Conservation (phyloP, 306 rosid species). For the Vachellia collinsii region DNA sequence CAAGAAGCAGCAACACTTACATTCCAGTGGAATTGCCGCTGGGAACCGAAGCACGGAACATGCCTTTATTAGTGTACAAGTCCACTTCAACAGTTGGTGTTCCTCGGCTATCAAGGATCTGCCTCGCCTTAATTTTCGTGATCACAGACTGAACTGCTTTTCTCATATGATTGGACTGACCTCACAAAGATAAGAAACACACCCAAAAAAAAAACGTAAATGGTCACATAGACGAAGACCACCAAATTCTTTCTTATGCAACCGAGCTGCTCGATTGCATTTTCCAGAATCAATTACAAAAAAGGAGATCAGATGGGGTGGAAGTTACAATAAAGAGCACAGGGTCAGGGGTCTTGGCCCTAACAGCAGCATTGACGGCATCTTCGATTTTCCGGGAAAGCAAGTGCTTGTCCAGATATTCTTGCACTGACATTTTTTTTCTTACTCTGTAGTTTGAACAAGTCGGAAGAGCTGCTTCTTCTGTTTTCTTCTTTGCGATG, state of each 20-base stretch:
- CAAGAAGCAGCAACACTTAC: conserved; percentile 44
- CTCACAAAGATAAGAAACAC: not conserved
- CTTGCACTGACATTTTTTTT: conserved; percentile 83
- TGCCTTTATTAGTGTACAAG: conserved; percentile 75
- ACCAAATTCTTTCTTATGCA: not conserved
- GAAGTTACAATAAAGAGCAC: conserved; percentile 81
- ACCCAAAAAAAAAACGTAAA: not conserved
- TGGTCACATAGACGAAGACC: not conserved
- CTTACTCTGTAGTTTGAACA: not conserved
- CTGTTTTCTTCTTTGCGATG: not conserved
- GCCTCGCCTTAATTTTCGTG: conserved; percentile 78
- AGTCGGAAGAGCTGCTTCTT: not conserved
- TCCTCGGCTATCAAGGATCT: conserved; percentile 98
- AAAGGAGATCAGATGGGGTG: not conserved
- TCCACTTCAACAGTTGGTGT: conserved; percentile 96
- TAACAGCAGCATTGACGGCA: conserved; percentile 96
- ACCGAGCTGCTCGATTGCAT: not conserved
- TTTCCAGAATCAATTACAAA: not conserved
- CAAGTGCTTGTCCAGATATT: conserved; percentile 75
- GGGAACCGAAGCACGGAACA: conserved; percentile 88
- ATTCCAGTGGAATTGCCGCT: conserved; percentile 76
- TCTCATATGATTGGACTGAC: conserved; percentile 26
- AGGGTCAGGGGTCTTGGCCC: conserved; percentile 92
- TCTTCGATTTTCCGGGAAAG: conserved; percentile 96
- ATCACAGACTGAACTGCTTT: conserved; percentile 22